These are phyloP conservation scores for Umbelopsis isabellina DNA, from an alignment of 192 early-diverging fungal genomes.

Conservation along the genomic window DNA sequence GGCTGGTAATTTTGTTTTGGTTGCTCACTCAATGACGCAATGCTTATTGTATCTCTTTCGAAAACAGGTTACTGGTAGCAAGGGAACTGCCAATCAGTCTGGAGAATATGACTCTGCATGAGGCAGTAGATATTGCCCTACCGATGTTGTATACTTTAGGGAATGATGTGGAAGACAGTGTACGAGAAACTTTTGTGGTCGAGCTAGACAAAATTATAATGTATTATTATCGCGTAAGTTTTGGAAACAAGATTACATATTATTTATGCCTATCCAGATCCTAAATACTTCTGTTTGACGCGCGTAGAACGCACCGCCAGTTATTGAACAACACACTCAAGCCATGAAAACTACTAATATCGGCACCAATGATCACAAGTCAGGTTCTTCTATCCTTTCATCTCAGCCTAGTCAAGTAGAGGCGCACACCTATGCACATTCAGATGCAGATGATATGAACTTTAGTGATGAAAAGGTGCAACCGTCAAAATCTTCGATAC, in stretches of 20 bases:
- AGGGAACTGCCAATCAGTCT: constrained; percentile 44
- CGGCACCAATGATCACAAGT: not conserved
- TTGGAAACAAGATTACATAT: not conserved
- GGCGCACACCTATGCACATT: too few relatives aligned
- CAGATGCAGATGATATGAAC: too few relatives aligned
- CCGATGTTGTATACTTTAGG: constrained; percentile 40
- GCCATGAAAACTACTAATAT: not conserved
- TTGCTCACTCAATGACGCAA: not conserved
- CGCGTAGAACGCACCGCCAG: constrained; percentile 23
- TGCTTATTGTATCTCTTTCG: constrained; percentile 15
- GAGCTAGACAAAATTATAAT: constrained; percentile 53
- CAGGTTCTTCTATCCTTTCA: too few relatives aligned
- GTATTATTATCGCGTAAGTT: constrained; percentile 47
- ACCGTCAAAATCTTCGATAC: too few relatives aligned
- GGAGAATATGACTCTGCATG: constrained; percentile 35
- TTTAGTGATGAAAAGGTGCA: too few relatives aligned
- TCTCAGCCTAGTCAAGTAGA: too few relatives aligned
- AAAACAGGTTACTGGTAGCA: constrained; percentile 44
- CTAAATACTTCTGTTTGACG: not conserved
- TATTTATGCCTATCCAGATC: not conserved
- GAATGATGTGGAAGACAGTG: constrained; percentile 46
- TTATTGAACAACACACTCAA: not conserved
- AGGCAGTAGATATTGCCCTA: constrained; percentile 45
- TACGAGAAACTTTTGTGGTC: constrained; percentile 45
- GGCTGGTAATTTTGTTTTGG: not conserved